A percentile compares a stretch with the other conserved stretches of the same genome.
Conservation (phyloP, 768 basidiomycete genomes). For the Boletus pseudo-olivaceus region DNA sequence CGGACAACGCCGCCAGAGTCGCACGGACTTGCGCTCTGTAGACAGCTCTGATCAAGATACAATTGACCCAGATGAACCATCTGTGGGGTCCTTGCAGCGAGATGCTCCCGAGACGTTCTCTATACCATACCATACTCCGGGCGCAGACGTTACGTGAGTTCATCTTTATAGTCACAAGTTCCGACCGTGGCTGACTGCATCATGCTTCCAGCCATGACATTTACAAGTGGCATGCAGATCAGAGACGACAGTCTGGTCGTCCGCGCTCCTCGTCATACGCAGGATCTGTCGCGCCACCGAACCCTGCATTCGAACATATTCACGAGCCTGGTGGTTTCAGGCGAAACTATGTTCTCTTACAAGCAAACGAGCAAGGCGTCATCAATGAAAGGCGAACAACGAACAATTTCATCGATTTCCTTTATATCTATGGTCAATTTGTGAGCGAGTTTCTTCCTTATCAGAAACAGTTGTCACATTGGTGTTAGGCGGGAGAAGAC, state of each 20-base stretch:
- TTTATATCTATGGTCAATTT: conserved; percentile 94
- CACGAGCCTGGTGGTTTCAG: conserved; percentile 95
- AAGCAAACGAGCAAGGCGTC: conserved; percentile 61
- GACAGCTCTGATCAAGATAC: conserved; percentile 25
- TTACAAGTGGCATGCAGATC: conserved; percentile 91
- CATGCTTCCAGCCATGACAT: conserved; percentile 67
- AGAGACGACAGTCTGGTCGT: conserved; percentile 55
- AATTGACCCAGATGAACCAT: conserved; percentile 15
- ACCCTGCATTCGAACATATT: conserved; percentile 88
- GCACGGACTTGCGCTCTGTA: conserved; percentile 21
- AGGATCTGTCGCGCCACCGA: conserved; percentile 46
- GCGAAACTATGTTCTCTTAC: conserved; percentile 77
- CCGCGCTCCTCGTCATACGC: conserved; percentile 70
- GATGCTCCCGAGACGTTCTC: conserved; percentile 73
- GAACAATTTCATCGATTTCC: conserved; percentile 91
- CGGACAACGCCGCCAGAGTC: conserved; percentile 47
- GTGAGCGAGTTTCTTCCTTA: conserved; percentile 46
- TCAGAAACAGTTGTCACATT: conserved; percentile 1
- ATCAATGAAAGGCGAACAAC: conserved; percentile 57
- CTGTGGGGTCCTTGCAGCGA: conserved; percentile 21
- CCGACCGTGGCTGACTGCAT: conserved; percentile 14
- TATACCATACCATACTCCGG: conserved; percentile 83
- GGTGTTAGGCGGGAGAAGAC: conserved; percentile 79
- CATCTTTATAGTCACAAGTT: neutral
- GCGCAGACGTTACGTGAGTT: conserved; percentile 90